Base-by-base conservation (phyloP, 192 early-diverging fungal genomes). In the Backusella parvicylindrica region DNA sequence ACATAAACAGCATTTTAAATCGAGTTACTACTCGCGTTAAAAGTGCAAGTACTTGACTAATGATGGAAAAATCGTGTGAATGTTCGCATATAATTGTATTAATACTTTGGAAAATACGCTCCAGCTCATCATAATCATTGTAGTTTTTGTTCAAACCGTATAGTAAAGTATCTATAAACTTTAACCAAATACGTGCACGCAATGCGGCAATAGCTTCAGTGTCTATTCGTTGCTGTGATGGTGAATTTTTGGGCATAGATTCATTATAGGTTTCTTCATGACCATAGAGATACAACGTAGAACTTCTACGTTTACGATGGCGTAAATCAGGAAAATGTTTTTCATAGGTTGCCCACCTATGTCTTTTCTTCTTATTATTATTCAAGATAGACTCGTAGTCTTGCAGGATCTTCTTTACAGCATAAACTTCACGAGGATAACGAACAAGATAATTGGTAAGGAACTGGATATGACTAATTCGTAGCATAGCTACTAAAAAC, bases 391-490 rank as follows among this genome's bases (percentile, higher is more conserved):
- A 77, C 28, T 77, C 83, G 72, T 82, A 89, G 7, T 83, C 74
- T 0, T 83, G 75, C 36, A 89, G 74, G 13, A 75, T 83, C 36
- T 82, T 81, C 72, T 89, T 87, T 33, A 89, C 70, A 6, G 87
- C 79, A 37, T 84, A 77, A 21, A 79, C 80, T 36, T 89, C 88
- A 16, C 75, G 73, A 6, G 86, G 86, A 49, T 77, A 89, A 0
- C 84, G 80, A 15, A 78, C 72, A 7, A 89, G 70, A 69, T 84
- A 89, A 28, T 82, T 88, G 1, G 85, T 85, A 80, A 85, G 77
- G 37, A 89, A 86, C 31, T 86, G 88, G 40, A 86, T 83, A 75
- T 89, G 88, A 40, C 83, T 86, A 49, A 86, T 84, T 38, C 87
- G 84, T 30, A 86, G 70, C 47, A 87, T 76, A 12, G 85, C 78